phyloP scores from a whole-genome alignment of 1,284 basidiomycete species.

The Trametes polyzona region DNA sequence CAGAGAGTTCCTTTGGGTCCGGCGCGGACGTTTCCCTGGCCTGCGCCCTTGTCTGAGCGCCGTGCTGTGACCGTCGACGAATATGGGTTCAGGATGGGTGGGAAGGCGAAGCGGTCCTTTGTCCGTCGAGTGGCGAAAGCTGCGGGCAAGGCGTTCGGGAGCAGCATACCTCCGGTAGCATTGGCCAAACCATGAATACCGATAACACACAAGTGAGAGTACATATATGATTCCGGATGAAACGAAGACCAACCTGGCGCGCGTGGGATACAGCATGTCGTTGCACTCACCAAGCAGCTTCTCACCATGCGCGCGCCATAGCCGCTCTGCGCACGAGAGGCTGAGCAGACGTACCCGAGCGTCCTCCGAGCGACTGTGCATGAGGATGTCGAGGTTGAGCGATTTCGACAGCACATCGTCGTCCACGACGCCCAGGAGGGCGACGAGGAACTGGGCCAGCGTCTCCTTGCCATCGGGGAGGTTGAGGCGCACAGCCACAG shows the following conservation, averaged over 20 bases:
- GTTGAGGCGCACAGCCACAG: constrained; percentile 47
- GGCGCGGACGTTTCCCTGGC: background rate
- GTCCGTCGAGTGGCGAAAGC: background rate
- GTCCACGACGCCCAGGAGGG: constrained; percentile 58
- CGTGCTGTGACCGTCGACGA: background rate
- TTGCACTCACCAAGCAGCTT: constrained; percentile 73
- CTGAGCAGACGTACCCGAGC: constrained; percentile 69
- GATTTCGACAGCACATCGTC: constrained; percentile 75
- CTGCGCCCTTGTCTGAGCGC: background rate
- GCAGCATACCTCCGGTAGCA: background rate
- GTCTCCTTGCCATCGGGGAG: constrained; percentile 43
- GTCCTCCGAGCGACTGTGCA: constrained; percentile 86
- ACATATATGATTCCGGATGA: no score
- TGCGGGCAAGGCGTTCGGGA: background rate
- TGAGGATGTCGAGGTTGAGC: constrained; percentile 84
- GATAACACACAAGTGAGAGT: no score
- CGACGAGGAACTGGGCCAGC: constrained; percentile 52
- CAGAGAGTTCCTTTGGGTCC: background rate
- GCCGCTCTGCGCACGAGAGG: constrained; percentile 64
- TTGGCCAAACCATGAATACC: background rate
- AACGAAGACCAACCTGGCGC: no score
- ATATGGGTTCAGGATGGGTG: background rate
- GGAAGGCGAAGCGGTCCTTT: background rate
- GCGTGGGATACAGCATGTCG: no score
- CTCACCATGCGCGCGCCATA: constrained; percentile 82